Conservation (phyloP, 1,284 basidiomycete genomes). For the Acaromyces ingoldii region DNA sequence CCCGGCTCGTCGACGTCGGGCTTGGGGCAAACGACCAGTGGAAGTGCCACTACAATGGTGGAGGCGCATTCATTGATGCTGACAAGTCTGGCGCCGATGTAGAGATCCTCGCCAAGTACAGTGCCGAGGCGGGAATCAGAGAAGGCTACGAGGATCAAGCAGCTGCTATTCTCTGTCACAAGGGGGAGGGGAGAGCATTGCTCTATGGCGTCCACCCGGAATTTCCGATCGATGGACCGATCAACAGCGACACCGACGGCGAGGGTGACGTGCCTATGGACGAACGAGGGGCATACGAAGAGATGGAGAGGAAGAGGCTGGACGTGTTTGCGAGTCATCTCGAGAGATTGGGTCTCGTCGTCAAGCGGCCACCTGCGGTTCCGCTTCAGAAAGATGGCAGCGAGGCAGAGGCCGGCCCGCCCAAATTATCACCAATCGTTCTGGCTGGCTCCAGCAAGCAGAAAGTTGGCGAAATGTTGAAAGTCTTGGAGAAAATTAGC, state of each 20-base stretch:
- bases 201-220: constrained; percentile 67
- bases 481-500: no score
- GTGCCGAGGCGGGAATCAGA: neutral
- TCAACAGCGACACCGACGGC: no score
- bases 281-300: constrained; percentile 2
- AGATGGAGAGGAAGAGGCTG: constrained; percentile 9
- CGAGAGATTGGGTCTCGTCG: neutral
- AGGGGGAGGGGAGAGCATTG: constrained; percentile 61
- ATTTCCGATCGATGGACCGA: constrained; percentile 49
- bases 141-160: constrained; percentile 36
- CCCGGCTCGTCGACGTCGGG: constrained; percentile 50
- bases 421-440: constrained; percentile 1
- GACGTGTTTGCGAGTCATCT: neutral
- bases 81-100: constrained; percentile 29
- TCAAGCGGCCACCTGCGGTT: neutral
- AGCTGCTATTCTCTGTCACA: constrained; percentile 58
- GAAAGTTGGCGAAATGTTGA: no score
- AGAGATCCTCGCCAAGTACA: constrained; percentile 51
- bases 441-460: neutral
- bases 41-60: constrained; percentile 58
- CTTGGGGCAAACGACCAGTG: constrained; percentile 7
- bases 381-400: no score
- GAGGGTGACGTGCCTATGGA: no score
- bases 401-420: neutral
- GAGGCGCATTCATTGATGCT: constrained; percentile 56